Percentiles rank a stretch among this genome's conserved stretches.
phyloP scores from a whole-genome alignment of 2,329 filamentous ascomycete genomes.

The Aspergillus quadricinctus region DNA sequence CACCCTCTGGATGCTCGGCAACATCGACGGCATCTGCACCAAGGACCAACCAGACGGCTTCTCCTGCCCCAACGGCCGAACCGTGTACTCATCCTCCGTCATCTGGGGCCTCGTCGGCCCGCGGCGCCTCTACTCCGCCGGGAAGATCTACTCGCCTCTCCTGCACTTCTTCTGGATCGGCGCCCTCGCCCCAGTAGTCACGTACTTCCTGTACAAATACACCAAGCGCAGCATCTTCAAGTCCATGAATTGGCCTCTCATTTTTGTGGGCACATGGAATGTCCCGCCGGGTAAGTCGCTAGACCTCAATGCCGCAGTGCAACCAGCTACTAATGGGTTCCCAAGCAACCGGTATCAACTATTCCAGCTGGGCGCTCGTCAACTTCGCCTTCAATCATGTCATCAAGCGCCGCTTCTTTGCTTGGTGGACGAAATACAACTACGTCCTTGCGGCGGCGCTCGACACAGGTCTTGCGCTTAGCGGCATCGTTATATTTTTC shows the following conservation, averaged over 20 bases:
- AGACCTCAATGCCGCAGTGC: neutral
- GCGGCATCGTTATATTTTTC: conserved; percentile 35
- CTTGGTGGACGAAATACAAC: conserved; percentile 44
- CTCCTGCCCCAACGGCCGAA: conserved; percentile 47
- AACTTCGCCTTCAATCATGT: conserved; percentile 74
- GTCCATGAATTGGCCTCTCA: conserved; percentile 29
- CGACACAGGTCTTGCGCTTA: conserved; percentile 32
- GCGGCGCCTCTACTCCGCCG: conserved; percentile 44
- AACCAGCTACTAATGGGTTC: neutral
- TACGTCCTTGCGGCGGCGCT: conserved; percentile 41
- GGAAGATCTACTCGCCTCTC: conserved; percentile 45
- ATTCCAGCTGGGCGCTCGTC: conserved; percentile 33
- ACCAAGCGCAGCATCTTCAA: conserved; percentile 33
- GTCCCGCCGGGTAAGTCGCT: conserved; percentile 20
- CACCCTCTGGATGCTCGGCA: conserved; percentile 34
- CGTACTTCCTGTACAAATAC: conserved; percentile 22
- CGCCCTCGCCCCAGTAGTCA: conserved; percentile 18
- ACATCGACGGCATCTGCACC: conserved; percentile 42
- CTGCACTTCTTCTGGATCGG: conserved; percentile 53
- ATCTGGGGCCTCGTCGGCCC: conserved; percentile 54
- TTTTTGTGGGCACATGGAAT: conserved; percentile 27
- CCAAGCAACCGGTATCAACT: conserved; percentile 31
- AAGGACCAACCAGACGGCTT: conserved; percentile 43
- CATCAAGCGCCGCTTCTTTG: conserved; percentile 49
- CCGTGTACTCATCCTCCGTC: conserved; percentile 46